Conservation (phyloP, 2,329 filamentous ascomycete species). For the Fusarium haematococcum region DNA sequence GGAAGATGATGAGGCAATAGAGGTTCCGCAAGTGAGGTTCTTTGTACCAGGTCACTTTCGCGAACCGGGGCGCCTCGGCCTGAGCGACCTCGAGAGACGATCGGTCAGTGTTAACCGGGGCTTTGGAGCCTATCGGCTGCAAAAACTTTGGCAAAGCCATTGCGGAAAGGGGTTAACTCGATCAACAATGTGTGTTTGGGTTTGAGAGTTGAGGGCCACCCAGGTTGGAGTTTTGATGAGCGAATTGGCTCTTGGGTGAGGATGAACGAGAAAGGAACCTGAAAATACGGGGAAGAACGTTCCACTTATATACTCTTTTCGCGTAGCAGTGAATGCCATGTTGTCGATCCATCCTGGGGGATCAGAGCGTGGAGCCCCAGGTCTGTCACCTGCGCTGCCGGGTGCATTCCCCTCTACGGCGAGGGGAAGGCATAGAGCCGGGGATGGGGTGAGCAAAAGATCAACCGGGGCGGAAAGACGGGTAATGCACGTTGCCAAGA, state of each 20-base stretch:
- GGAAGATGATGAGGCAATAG: conserved; percentile 63
- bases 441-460: conserved; percentile 35
- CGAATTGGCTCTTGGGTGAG: conserved; percentile 29
- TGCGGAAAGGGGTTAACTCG: neutral
- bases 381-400: conserved; percentile 5
- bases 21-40: conserved; percentile 68
- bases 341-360: conserved; percentile 15
- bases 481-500: conserved; percentile 13
- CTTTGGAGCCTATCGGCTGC: conserved; percentile 41
- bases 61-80: conserved; percentile 62
- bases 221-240: conserved; percentile 1
- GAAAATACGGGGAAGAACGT: conserved; percentile 18
- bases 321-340: conserved; percentile 7
- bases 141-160: conserved; percentile 44
- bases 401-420: conserved; percentile 24
- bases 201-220: neutral
- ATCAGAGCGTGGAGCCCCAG: neutral
- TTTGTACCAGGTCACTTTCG: conserved; percentile 66
- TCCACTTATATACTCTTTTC: conserved; percentile 41
- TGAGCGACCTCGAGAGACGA: conserved; percentile 52
- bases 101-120: conserved; percentile 9
- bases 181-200: conserved; percentile 7
- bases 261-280: conserved; percentile 18
- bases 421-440: conserved; percentile 27
- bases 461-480: conserved; percentile 39